Percentiles rank a stretch among this genome's conserved stretches.
Conservation (phyloP, 352 stramenopile genomes). For the Paralagenidium karlingii region DNA sequence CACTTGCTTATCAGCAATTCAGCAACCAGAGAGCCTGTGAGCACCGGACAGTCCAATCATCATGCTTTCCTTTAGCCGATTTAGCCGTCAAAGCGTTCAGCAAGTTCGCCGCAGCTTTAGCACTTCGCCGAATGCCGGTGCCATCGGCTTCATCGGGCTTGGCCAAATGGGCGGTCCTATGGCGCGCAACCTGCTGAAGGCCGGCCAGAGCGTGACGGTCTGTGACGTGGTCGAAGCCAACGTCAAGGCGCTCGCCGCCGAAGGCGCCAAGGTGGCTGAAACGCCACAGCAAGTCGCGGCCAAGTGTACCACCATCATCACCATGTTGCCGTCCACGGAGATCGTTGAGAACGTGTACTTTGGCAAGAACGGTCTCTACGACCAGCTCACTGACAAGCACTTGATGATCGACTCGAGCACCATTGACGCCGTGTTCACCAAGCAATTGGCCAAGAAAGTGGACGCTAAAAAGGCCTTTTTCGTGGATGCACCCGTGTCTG, state of each 20-base stretch:
- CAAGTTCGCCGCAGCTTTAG: background rate
- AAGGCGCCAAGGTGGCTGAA: slow-evolving; percentile 27
- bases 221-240: slow-evolving; percentile 55
- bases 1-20: too few species aligned
- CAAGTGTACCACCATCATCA: slow-evolving; percentile 80
- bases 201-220: slow-evolving; percentile 65
- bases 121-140: too few species aligned
- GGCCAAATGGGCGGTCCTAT: slow-evolving; percentile 93
- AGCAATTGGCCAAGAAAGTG: slow-evolving; percentile 63
- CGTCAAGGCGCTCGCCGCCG: slow-evolving; percentile 29
- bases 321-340: slow-evolving; percentile 89
- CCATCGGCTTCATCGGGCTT: slow-evolving; percentile 85
- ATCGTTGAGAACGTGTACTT: slow-evolving; percentile 80
- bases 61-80: too few species aligned
- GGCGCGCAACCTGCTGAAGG: slow-evolving; percentile 83
- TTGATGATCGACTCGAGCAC: slow-evolving; percentile 94
- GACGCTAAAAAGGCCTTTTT: slow-evolving; percentile 50
- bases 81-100: slow-evolving; percentile 5
- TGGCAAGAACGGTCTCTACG: slow-evolving; percentile 51
- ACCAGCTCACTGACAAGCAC: slow-evolving; percentile 52
- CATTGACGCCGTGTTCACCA: slow-evolving; percentile 89
- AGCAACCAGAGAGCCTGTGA: too few species aligned
- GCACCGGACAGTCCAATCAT: too few species aligned
- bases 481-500: slow-evolving; percentile 94
- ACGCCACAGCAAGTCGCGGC: slow-evolving; percentile 63